Conservation (phyloP, 768 basidiomycete species). For the Paxillus ammoniavirescens region DNA sequence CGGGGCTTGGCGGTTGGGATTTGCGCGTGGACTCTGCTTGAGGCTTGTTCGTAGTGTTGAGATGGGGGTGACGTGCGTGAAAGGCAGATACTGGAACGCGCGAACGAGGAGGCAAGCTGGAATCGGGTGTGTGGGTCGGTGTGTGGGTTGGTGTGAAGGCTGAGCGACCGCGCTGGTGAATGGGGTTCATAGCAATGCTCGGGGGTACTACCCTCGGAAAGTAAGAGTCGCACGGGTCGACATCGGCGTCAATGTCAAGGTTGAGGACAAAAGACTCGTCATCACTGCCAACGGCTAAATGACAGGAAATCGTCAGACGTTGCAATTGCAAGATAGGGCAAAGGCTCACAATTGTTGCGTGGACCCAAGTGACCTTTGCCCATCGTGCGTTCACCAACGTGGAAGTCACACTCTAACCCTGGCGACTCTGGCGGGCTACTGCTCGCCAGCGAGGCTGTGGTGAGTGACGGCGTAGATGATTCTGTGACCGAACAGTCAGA, state of each 20-base stretch:
- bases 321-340: too few species aligned
- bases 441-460: slow-evolving; percentile 9
- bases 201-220: neutral
- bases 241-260: slow-evolving; percentile 8
- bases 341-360: neutral
- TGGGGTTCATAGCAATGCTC: neutral
- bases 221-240: slow-evolving; percentile 6
- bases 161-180: neutral
- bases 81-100: slow-evolving; percentile 1
- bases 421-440: slow-evolving; percentile 12
- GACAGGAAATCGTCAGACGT: too few species aligned
- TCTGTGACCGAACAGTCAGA: slow-evolving; percentile 9
- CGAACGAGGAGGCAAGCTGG: neutral
- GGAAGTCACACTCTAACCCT: neutral
- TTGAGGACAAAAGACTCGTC: slow-evolving; percentile 3
- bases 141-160: neutral
- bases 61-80: slow-evolving; percentile 5
- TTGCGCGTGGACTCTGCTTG: neutral
- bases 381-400: neutral
- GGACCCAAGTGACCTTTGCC: neutral
- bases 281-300: neutral
- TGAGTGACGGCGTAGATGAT: slow-evolving; percentile 13
- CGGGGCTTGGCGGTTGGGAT: too few species aligned
- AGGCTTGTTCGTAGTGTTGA: neutral
- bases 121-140: neutral